Conservation (phyloP, 148 eudicot species). For the Agrostemma githago region DNA sequence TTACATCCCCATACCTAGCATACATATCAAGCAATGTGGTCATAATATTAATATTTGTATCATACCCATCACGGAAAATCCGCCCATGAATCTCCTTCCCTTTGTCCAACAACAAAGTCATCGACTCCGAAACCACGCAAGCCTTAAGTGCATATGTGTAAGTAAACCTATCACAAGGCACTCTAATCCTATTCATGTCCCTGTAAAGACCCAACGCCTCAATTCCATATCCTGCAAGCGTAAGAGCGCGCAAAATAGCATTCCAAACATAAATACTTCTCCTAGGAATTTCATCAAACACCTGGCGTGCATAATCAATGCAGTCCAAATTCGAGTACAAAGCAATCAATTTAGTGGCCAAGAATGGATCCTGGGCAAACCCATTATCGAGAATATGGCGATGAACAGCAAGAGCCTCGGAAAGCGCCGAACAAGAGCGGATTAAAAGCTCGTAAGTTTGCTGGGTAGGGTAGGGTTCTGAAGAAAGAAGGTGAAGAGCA, state of each 20-base stretch:
- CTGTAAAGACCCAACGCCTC: constrained; percentile 62
- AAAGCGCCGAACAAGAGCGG: constrained; percentile 51
- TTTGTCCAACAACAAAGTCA: constrained; percentile 28
- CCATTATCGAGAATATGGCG: constrained; percentile 49
- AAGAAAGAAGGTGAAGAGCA: constrained; percentile 60
- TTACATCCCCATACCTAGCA: constrained; percentile 63
- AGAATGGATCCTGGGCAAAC: constrained; percentile 64
- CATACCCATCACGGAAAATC: constrained; percentile 71
- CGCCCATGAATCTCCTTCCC: constrained; percentile 87
- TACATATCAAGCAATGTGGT: constrained; percentile 92
- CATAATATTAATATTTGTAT: constrained; percentile 72
- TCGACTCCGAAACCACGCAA: constrained; percentile 63
- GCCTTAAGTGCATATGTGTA: constrained; percentile 84
- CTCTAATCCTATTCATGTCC: constrained; percentile 51
- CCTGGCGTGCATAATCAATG: constrained; percentile 61
- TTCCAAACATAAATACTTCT: constrained; percentile 77
- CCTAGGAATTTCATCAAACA: constrained; percentile 62
- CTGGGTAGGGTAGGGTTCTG: constrained; percentile 61
- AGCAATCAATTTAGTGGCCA: constrained; percentile 76
- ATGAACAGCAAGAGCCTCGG: constrained; percentile 59
- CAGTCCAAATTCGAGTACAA: constrained; percentile 61
- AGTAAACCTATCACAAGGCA: constrained; percentile 74
- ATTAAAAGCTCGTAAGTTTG: constrained; percentile 78
- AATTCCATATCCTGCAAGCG: constrained; percentile 59
- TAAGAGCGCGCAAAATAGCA: constrained; percentile 65